Percentiles rank a stretch among this genome's conserved stretches.
Evolutionary conservation across 768 basidiomycete genomes (phyloP).

Genomic region (Suillus ampliporus): DNA sequence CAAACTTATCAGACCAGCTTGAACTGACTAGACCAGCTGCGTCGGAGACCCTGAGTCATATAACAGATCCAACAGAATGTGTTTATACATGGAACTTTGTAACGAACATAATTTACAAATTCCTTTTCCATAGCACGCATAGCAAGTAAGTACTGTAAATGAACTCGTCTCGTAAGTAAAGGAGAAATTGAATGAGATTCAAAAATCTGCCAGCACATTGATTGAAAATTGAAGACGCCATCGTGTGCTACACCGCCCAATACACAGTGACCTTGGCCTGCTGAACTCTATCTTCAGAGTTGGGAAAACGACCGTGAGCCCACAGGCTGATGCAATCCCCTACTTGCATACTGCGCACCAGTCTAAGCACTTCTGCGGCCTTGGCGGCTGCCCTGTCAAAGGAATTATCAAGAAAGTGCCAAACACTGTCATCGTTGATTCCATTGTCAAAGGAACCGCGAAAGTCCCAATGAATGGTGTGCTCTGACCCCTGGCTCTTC

Average conservation of each 20-base stretch:
- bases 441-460: not conserved
- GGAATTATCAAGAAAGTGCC: not conserved
- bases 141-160: not conserved
- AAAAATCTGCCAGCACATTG: not conserved
- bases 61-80: not conserved
- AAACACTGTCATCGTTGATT: not conserved
- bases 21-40: not conserved
- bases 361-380: not conserved
- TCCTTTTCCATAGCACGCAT: not conserved
- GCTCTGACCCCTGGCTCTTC: not conserved
- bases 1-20: too few species aligned
- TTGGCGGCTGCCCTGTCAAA: constrained; percentile 1
- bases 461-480: not conserved
- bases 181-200: not conserved
- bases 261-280: constrained; percentile 12
- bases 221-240: not conserved
- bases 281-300: not conserved
- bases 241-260: constrained; percentile 15
- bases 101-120: not conserved
- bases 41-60: not conserved
- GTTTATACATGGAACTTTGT: not conserved
- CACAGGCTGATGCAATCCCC: constrained; percentile 9
- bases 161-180: not conserved
- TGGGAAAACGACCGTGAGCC: not conserved
- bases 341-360: constrained; percentile 3